A percentile compares a stretch with the other conserved stretches of the same genome.
phyloP scores from a whole-genome alignment of 2,329 filamentous ascomycete species.

The Exophiala oligosperma region DNA sequence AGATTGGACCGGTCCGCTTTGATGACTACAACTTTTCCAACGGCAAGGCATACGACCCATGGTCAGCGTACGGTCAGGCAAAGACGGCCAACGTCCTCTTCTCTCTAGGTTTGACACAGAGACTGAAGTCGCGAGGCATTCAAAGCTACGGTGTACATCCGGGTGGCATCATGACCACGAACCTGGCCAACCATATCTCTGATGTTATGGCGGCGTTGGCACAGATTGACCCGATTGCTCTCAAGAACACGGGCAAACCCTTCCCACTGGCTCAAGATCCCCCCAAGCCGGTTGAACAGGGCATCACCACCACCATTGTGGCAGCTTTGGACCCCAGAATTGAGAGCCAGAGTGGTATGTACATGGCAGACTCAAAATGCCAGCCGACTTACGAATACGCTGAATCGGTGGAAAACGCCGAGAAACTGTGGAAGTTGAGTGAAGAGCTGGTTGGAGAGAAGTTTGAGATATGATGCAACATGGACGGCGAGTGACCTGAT shows the following conservation, averaged over 20 bases:
- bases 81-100: constrained; percentile 51
- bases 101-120: constrained; percentile 39
- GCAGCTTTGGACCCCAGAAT: constrained; percentile 47
- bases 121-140: constrained; percentile 32
- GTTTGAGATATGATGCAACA: constrained; percentile 24
- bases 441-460: constrained; percentile 34
- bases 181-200: constrained; percentile 7
- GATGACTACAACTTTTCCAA: constrained; percentile 32
- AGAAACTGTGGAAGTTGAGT: constrained; percentile 35
- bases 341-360: constrained; percentile 32
- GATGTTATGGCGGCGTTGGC: constrained; percentile 7
- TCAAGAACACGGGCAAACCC: constrained; percentile 19
- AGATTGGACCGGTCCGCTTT: constrained; percentile 37
- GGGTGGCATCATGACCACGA: constrained; percentile 30
- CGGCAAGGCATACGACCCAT: constrained; percentile 36
- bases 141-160: constrained; percentile 44
- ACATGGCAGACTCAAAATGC: constrained; percentile 38
- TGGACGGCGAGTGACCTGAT: too few species aligned
- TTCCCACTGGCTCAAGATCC: constrained; percentile 14
- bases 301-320: constrained; percentile 44
- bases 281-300: constrained; percentile 43
- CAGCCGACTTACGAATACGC: constrained; percentile 34
- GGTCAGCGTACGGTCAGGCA: constrained; percentile 47
- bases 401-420: constrained; percentile 30
- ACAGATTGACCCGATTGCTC: constrained; percentile 8